Evolutionary conservation across 768 basidiomycete genomes (phyloP), one percentile per base, ranked within the genome.

Genomic region (Kwoniella europaea): DNA sequence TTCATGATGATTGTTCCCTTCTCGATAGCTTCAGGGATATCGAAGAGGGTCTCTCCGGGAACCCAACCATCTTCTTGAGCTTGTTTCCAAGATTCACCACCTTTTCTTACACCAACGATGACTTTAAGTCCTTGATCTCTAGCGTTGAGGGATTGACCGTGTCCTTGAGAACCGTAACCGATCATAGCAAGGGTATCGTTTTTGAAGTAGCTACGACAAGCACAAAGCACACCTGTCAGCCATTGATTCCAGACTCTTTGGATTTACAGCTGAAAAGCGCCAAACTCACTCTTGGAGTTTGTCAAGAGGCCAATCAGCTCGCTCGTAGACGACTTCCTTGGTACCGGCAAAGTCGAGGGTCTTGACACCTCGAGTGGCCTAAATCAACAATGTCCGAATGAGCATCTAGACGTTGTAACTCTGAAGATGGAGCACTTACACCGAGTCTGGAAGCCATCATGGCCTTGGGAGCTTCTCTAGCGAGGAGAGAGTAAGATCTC

Each of bases 1-100:
- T 99, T 98, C 97, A 99, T 99, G 89, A 99, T 92, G 88, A 98
- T 95, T 22, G 96, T 97, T 55, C 97, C 97, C 74, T 88, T 89
- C 76, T 91, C 88, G 85, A 98, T 98, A 72, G 97, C 97, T 85
- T 98, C 95, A 79, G 98, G 93, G 78, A 99, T 98, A 78, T 95
- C 88, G 88, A 99, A 99, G 78, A 99, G 90, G 69, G 92, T 98
- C 88, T 98, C 91, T 75, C 95, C 96, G 53, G 96, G 95, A 24
- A 98, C 90, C 95, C 95, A 98, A 74, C 96, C 96, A 82, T 99
- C 96, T 84, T 93, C 94, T 42, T 90, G 84, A 56, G 97, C 97
- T 84, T 97, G 92, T 82, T 86, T 91, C 97, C 97, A 99, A 84
- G 91, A 92, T 87, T 94, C 94, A 58, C 97, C 97, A 74, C 90